phyloP scores from a whole-genome alignment of 1,284 basidiomycete genomes.

The Sphaerobolus stellatus region DNA sequence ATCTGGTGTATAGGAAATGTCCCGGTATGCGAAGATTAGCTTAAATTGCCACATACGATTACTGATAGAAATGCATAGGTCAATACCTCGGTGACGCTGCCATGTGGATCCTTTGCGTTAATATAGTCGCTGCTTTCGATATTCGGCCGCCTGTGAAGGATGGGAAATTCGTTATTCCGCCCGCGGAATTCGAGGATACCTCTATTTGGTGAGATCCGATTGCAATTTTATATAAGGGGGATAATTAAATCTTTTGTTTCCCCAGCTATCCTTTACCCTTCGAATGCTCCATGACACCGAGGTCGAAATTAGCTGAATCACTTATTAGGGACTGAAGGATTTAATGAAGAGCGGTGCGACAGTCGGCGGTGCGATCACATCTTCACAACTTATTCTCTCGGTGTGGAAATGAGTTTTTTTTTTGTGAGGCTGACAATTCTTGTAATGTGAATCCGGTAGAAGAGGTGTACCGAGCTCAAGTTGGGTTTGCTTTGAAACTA shows the following conservation, averaged over 20 bases:
- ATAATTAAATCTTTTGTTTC: not conserved
- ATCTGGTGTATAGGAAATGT: not conserved
- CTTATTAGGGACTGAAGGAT: too few relatives aligned
- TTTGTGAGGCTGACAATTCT: too few relatives aligned
- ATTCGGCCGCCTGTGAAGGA: conserved; percentile 22
- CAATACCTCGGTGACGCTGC: conserved; percentile 41
- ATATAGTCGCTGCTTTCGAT: conserved; percentile 34
- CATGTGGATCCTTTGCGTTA: conserved; percentile 39
- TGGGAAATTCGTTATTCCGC: conserved; percentile 14
- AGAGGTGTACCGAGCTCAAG: too few relatives aligned
- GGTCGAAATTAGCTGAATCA: not conserved
- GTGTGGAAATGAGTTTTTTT: too few relatives aligned
- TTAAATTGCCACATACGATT: too few relatives aligned
- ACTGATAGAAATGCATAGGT: too few relatives aligned
- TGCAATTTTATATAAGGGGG: too few relatives aligned
- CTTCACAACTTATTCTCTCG: too few relatives aligned
- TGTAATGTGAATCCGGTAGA: too few relatives aligned
- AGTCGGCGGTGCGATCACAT: too few relatives aligned
- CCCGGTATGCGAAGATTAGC: not conserved
- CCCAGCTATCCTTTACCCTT: not conserved
- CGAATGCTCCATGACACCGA: not conserved
- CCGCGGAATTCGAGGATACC: conserved; percentile 38
- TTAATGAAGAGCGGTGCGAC: too few relatives aligned
- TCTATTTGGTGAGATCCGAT: conserved; percentile 37
- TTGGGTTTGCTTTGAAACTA: too few relatives aligned